Evolutionary conservation across 139 green algal species (phyloP).

Genomic region (Penium margaritaceum): DNA sequence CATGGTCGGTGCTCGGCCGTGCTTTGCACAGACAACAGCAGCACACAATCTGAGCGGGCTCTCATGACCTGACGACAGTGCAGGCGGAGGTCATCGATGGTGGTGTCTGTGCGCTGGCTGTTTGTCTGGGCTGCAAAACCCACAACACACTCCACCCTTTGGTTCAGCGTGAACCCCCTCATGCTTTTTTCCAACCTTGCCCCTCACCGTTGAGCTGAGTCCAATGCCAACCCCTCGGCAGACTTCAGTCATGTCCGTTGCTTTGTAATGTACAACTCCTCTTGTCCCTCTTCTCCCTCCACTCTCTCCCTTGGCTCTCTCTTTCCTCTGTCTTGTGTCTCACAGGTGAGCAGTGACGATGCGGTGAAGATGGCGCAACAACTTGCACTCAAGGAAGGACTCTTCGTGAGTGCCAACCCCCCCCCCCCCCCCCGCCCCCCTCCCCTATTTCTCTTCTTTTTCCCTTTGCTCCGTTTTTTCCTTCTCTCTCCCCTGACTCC

Average conservation of each 20-base stretch:
- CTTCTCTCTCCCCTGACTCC: no score
- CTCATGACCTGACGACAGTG: background rate
- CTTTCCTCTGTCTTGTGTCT: constrained; percentile 13
- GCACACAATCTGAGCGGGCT: background rate
- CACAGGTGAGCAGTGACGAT: constrained; percentile 66
- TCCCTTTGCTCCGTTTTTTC: no score
- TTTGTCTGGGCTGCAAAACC: no score
- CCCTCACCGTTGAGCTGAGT: no score
- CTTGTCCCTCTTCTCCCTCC: background rate
- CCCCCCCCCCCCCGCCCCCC: no score
- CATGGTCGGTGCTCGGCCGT: background rate
- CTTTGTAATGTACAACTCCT: background rate
- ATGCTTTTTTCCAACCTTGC: no score
- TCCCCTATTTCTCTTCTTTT: no score
- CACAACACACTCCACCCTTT: no score
- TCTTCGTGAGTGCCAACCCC: constrained; percentile 66
- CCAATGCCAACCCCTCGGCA: no score
- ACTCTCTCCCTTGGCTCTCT: background rate
- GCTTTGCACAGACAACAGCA: background rate
- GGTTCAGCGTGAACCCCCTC: no score
- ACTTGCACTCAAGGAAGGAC: constrained; percentile 78
- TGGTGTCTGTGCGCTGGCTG: background rate
- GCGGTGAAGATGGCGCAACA: constrained; percentile 74
- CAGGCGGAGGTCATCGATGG: background rate
- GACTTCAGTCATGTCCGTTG: background rate